Conservation (phyloP, 208 protist genomes). For the Histomonas meleagridis region DNA sequence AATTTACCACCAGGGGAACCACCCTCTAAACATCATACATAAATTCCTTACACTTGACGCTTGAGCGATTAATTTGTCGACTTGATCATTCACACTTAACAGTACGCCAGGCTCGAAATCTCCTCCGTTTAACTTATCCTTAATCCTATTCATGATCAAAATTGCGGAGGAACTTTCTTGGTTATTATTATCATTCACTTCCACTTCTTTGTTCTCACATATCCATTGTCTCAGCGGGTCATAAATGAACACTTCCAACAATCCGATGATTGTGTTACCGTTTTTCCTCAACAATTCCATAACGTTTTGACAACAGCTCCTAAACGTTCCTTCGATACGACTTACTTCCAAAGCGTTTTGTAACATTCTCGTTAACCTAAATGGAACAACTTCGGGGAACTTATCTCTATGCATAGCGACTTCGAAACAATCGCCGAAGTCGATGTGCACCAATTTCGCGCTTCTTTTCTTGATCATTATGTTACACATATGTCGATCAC, state of each 20-base stretch:
- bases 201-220: background rate
- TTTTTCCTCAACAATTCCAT: background rate
- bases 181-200: background rate
- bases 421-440: slow-evolving; percentile 32
- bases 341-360: background rate
- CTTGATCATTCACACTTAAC: background rate
- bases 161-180: too few relatives aligned
- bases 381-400: slow-evolving; percentile 27
- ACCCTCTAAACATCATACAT: background rate
- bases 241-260: slow-evolving; percentile 34
- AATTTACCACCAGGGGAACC: slow-evolving; percentile 30
- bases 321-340: slow-evolving; percentile 30
- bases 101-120: background rate
- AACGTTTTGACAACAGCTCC: background rate
- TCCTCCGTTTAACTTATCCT: background rate
- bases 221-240: slow-evolving; percentile 50
- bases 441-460: slow-evolving; percentile 21
- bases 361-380: slow-evolving; percentile 19
- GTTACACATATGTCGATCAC: slow-evolving; percentile 22
- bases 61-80: background rate
- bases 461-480: slow-evolving; percentile 33
- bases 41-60: background rate
- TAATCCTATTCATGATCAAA: background rate
- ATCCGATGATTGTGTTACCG: background rate
- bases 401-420: slow-evolving; percentile 14